Evolutionary conservation across 805 yeast genomes (phyloP), one percentile per base, ranked within the genome.

Genomic region (Pichia nanzhaoensis): DNA sequence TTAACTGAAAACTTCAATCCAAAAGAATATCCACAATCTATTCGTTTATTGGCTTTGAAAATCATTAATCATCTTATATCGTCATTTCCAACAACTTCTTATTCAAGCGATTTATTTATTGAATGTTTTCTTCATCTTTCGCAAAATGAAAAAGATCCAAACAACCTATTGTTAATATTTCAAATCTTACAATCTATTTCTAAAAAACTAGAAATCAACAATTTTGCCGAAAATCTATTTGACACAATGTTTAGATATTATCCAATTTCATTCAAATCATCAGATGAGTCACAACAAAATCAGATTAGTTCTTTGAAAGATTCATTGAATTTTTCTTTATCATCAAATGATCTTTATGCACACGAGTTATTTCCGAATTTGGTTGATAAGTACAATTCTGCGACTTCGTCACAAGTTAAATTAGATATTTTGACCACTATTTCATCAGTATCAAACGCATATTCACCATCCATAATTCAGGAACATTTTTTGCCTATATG

Each of bases 231-330:
- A 52, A 87, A 85, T 9, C 61, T 93, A 48, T 95, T 90, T 59
- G 99, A 93, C 59, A 78, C 84, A 31, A 71, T 87, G 34, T 95
- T 91, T 60, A 93, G 99, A 63, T 93, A 93, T 66, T 93, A 91
- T 67, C 99, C 99, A 12, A 90, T 93, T 36, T 84, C 96, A 1
- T 93, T 95, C 66, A 81, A 80, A 47, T 96, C 98, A 1, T 96
- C 98, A 3, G 86, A 86, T 60, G 96, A 91, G 55, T 90, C 93
- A 0, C 88, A 89, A 60, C 78, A 81, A 50, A 84, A 88, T 51
- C 78, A 95, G 0, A 77, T 88, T 1, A 75, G 72, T 1, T 84
- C 88, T 44, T 69, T 95, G 53, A 87, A 86, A 57, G 37, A 55
- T 10, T 71, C 76, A 6, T 67, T 93, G 44, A 71, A 90, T 53